Evolutionary conservation across 2,329 filamentous ascomycete genomes (phyloP).

Genomic region (Dactylonectria estremocensis): DNA sequence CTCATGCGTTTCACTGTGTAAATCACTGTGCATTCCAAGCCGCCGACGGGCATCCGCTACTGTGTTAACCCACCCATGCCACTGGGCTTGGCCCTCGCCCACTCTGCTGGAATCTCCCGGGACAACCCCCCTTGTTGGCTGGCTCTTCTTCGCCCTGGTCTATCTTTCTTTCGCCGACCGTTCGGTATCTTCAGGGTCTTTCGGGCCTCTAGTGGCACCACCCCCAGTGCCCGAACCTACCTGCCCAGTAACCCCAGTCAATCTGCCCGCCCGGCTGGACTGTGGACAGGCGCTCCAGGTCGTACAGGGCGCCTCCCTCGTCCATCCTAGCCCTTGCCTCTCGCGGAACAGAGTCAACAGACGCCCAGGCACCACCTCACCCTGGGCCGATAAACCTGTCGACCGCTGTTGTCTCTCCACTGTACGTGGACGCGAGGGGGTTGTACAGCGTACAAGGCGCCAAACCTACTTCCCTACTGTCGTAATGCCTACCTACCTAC

Average conservation of each 20-base stretch:
- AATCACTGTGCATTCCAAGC: too few relatives aligned
- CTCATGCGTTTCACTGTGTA: too few relatives aligned
- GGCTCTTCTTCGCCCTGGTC: background rate
- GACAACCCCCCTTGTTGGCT: background rate
- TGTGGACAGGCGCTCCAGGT: slow-evolving; percentile 3
- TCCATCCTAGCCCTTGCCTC: background rate
- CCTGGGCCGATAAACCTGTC: slow-evolving; percentile 27
- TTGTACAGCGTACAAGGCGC: background rate
- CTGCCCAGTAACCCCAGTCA: too few relatives aligned
- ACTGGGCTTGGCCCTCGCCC: background rate
- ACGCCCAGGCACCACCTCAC: slow-evolving; percentile 19
- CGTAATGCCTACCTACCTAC: too few relatives aligned
- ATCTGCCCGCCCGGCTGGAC: background rate
- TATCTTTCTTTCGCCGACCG: slow-evolving; percentile 1
- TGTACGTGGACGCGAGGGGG: background rate
- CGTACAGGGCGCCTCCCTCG: background rate
- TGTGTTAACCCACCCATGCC: background rate
- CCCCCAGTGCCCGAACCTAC: background rate
- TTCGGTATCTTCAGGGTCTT: slow-evolving; percentile 4
- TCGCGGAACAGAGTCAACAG: background rate
- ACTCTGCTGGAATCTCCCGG: slow-evolving; percentile 11
- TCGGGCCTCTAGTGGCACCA: slow-evolving; percentile 5
- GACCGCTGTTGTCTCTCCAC: slow-evolving; percentile 5
- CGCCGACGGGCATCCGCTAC: background rate
- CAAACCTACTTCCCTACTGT: too few relatives aligned